Percentiles rank a stretch among this genome's conserved stretches.
phyloP scores from a whole-genome alignment of 2,329 filamentous ascomycete species.

The Fusarium liriodendri region DNA sequence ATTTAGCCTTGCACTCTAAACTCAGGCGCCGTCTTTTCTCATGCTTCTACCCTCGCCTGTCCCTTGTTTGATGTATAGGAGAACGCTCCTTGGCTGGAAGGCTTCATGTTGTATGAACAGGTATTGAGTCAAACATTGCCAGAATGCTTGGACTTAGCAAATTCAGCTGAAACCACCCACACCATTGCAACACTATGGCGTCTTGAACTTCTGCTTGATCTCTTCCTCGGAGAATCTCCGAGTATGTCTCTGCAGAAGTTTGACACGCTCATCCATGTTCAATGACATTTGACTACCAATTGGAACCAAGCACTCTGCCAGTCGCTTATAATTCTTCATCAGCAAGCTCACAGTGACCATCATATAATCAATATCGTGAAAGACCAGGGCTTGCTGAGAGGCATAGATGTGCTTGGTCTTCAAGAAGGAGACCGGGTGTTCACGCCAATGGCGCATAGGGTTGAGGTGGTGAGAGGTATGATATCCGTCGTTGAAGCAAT shows the following conservation, averaged over 20 bases:
- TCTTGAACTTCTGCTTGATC: constrained; percentile 38
- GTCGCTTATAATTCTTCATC: constrained; percentile 75
- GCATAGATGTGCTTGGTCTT: constrained; percentile 75
- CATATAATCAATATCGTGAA: constrained; percentile 84
- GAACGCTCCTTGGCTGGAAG: not conserved
- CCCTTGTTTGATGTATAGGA: not conserved
- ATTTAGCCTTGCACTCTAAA: not conserved
- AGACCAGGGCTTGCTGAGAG: constrained; percentile 76
- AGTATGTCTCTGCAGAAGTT: constrained; percentile 38
- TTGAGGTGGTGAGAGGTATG: constrained; percentile 86
- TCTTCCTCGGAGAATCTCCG: constrained; percentile 41
- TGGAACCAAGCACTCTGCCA: constrained; percentile 78
- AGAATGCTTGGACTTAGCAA: not conserved
- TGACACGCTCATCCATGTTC: constrained; percentile 60
- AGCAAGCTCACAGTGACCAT: constrained; percentile 78
- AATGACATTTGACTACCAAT: constrained; percentile 78
- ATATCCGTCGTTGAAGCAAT: constrained; percentile 86
- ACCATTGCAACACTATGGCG: not conserved
- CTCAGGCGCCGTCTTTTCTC: not conserved
- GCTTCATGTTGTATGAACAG: not conserved
- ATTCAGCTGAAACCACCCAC: not conserved
- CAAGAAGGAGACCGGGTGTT: constrained; percentile 80
- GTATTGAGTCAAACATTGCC: not conserved
- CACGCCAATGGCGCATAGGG: constrained; percentile 82
- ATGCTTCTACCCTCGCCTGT: not conserved